These are phyloP conservation scores for Chalciporus piperatoides DNA, from an alignment of 1,284 basidiomycete genomes.

Conservation along the genomic window DNA sequence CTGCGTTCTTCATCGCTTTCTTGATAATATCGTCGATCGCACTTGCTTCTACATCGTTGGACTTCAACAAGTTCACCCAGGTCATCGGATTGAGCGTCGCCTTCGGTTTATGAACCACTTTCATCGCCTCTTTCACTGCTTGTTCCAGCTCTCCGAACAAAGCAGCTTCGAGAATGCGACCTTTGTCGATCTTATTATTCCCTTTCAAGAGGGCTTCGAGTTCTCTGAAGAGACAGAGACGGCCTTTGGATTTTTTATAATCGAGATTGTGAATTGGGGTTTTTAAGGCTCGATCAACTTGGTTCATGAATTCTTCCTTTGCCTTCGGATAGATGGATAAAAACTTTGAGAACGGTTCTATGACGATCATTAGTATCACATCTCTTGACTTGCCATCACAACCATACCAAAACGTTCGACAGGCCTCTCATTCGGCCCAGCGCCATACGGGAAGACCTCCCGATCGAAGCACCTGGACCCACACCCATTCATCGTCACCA, in stretches of 20 bases:
- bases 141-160: constrained; percentile 9
- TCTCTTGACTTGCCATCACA: not conserved
- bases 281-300: not conserved
- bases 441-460: constrained; percentile 7
- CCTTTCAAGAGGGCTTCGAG: constrained; percentile 8
- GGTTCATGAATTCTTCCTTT: constrained; percentile 6
- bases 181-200: constrained; percentile 6
- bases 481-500: not conserved
- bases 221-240: constrained; percentile 19
- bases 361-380: not conserved
- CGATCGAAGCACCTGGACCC: constrained; percentile 18
- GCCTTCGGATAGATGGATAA: constrained; percentile 20
- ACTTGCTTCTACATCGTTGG: not conserved
- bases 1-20: not conserved
- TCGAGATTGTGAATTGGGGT: constrained; percentile 2
- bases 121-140: constrained; percentile 4
- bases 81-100: accelerated
- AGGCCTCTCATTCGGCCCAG: not conserved
- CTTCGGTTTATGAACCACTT: not conserved
- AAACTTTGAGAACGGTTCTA: constrained; percentile 17
- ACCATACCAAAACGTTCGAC: constrained; percentile 11
- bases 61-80: not conserved
- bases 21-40: not conserved
- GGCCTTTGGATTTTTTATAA: constrained; percentile 24
- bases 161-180: constrained; percentile 13